Evolutionary conservation across 2,329 filamentous ascomycete species (phyloP).

Genomic region (Aspergillus pseudoviridinutans): DNA sequence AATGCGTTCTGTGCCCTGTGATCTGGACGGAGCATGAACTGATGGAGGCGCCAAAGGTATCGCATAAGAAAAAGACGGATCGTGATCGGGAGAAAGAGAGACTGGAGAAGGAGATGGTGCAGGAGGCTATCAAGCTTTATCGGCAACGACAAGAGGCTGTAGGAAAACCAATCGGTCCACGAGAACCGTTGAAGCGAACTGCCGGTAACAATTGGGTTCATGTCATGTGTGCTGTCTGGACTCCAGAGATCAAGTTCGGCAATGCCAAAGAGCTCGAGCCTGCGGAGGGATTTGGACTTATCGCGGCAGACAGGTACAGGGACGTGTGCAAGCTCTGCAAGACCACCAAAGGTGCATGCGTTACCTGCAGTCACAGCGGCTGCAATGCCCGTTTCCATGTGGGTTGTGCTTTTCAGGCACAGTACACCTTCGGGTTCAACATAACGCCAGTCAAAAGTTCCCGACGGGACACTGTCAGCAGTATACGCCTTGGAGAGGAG

Average conservation of each 20-base stretch:
- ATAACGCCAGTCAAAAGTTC: constrained; percentile 86
- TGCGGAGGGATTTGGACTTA: constrained; percentile 84
- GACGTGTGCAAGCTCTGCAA: constrained; percentile 83
- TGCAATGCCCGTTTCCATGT: constrained; percentile 66
- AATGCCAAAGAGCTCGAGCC: constrained; percentile 76
- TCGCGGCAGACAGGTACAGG: constrained; percentile 68
- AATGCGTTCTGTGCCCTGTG: constrained; percentile 87
- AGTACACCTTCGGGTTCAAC: constrained; percentile 84
- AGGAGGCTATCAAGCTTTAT: constrained; percentile 76
- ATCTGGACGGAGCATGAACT: constrained; percentile 77
- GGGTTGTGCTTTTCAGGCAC: constrained; percentile 80
- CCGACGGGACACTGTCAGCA: constrained; percentile 72
- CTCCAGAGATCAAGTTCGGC: constrained; percentile 87
- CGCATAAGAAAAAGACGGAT: constrained; percentile 85
- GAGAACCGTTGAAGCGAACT: constrained; percentile 89
- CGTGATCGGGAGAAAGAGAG: constrained; percentile 87
- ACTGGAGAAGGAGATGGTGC: constrained; percentile 76
- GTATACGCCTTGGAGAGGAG: constrained; percentile 76
- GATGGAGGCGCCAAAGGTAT: constrained; percentile 73
- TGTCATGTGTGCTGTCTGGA: constrained; percentile 88
- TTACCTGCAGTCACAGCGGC: constrained; percentile 65
- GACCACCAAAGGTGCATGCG: constrained; percentile 68
- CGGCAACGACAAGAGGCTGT: constrained; percentile 76
- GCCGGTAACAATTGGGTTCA: constrained; percentile 98
- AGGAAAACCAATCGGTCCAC: constrained; percentile 76